A percentile compares a stretch with the other conserved stretches of the same genome.
phyloP scores from a whole-genome alignment of 768 basidiomycete species.

The Russula griseocarnosa region DNA sequence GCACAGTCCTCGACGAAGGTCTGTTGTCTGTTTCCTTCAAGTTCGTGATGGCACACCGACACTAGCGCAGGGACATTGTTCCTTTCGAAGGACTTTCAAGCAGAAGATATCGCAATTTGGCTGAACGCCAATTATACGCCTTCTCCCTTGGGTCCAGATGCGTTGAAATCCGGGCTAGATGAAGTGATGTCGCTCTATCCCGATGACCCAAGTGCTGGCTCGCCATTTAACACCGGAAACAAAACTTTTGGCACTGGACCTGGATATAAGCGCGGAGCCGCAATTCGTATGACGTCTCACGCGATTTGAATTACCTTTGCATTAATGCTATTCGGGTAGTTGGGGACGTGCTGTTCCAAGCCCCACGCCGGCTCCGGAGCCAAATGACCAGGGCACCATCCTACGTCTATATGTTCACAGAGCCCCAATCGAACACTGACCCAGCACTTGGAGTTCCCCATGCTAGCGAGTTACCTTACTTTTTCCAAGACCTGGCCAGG shows the following conservation, averaged over 20 bases:
- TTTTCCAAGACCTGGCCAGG: conserved; percentile 19
- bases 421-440: conserved; percentile 32
- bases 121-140: conserved; percentile 23
- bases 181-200: conserved; percentile 41
- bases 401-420: conserved; percentile 44
- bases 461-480: conserved; percentile 28
- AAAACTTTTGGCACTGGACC: conserved; percentile 43
- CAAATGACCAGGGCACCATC: conserved; percentile 40
- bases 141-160: conserved; percentile 19
- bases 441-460: conserved; percentile 28
- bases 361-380: conserved; percentile 41
- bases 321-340: conserved; percentile 21
- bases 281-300: conserved; percentile 29
- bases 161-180: conserved; percentile 29
- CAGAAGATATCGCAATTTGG: conserved; percentile 3
- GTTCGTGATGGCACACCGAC: neutral
- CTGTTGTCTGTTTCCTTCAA: too few relatives aligned
- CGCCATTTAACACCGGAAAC: conserved; percentile 46
- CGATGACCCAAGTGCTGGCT: conserved; percentile 41
- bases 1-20: conserved; percentile 48
- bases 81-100: conserved; percentile 30
- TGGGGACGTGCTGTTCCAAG: conserved; percentile 41
- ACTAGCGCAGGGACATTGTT: conserved; percentile 37
- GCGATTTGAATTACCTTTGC: neutral
- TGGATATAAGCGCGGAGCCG: conserved; percentile 40